These are phyloP conservation scores for Penstemon davidsonii DNA, from an alignment of 257 asterid genomes.

Conservation along the genomic window DNA sequence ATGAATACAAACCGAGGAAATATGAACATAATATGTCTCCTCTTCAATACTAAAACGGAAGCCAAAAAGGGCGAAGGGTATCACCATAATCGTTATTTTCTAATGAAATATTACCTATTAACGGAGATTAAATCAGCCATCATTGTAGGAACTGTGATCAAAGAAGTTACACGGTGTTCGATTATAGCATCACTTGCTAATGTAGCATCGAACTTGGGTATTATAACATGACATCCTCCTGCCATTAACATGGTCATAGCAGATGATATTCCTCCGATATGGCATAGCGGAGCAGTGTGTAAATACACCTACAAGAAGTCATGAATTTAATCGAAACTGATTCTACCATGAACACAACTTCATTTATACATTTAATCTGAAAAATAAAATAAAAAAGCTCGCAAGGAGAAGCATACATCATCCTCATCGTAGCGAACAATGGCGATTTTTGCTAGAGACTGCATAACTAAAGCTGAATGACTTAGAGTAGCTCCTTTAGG, in stretches of 20 bases:
- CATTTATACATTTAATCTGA: background rate
- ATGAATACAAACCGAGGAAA: background rate
- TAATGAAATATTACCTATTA: constrained; percentile 38
- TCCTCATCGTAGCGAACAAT: constrained; percentile 71
- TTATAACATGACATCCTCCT: constrained; percentile 77
- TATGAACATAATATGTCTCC: background rate
- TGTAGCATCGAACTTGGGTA: constrained; percentile 68
- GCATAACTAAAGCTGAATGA: constrained; percentile 73
- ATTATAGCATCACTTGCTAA: constrained; percentile 60
- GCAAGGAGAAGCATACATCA: constrained; percentile 53
- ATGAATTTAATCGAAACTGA: background rate
- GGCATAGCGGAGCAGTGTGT: constrained; percentile 88
- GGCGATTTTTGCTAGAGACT: constrained; percentile 87
- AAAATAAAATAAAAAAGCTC: background rate
- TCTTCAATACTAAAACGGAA: too few species aligned
- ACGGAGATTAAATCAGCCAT: constrained; percentile 78
- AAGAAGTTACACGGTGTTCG: constrained; percentile 59
- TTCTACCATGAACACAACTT: background rate
- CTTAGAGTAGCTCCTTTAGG: constrained; percentile 84
- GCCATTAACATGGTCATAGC: constrained; percentile 88
- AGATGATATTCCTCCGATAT: constrained; percentile 92
- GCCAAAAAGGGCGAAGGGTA: too few species aligned
- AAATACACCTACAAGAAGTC: constrained; percentile 57
- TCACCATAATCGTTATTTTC: too few species aligned
- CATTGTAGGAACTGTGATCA: constrained; percentile 88